Base-by-base conservation (phyloP, 2,329 filamentous ascomycete genomes). In the Tricladium varicosporioides region DNA sequence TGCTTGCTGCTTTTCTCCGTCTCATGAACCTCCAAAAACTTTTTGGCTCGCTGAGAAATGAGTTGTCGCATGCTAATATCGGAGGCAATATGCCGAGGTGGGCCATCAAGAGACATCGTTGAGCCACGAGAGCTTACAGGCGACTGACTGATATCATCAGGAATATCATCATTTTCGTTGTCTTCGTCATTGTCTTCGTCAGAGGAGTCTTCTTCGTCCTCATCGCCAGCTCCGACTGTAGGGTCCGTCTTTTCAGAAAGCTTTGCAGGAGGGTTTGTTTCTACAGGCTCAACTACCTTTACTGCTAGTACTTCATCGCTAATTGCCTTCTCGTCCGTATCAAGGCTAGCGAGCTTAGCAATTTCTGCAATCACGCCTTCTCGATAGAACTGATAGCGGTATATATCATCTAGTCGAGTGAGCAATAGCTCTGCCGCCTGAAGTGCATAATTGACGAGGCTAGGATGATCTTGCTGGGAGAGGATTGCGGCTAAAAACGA, bases 301-400 rank as follows among this genome's bases (percentile, higher is more conserved):
- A 60, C 53, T 4, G 44, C 51, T 36, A 50, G 49, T 22, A 61
- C 44, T 32, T 66, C 63, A 19, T 59, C 51, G 8, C 61, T 53
- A 13, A 59, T 59, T 27, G 59, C n/a, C 10, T 67, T 64, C 18
- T 65, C 60, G 1, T 50, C 36, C 10, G 63, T 49, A 27, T 63
- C 56, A 33, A 44, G 40, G 54, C 80, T 80, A 0, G 91, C 87
- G 32, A 99, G 78, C 69, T 92, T 93, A 31, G 85, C 81, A 51
- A 99, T 95, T 71, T 99, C 93, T 1, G 88, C 81, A 65, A 97
- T 92, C 45, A 99, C 94, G 36, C 94, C 94, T 74, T 99, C 95
- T 0, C 94, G 89, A 69, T 99, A 96, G 65, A 99, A 93, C 67
- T 99, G 95, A 67, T 97, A 96, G 22, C 91, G 87, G 70, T 99